Base-by-base conservation (phyloP, 495 filamentous ascomycete genomes). In the Neurospora africana region DNA sequence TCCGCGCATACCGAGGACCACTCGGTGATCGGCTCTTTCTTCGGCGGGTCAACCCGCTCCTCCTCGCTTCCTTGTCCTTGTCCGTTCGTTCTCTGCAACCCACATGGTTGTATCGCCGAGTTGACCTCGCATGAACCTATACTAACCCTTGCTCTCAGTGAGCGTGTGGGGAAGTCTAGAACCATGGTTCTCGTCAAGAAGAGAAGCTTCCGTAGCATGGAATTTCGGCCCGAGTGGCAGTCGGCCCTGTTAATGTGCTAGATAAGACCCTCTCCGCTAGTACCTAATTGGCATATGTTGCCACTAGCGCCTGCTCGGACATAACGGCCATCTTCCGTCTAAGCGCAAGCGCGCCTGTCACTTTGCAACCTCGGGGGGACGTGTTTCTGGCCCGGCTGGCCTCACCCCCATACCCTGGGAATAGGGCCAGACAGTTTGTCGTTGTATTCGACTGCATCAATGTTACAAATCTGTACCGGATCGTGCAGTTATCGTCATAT, bases 21-120 rank as follows among this genome's bases (percentile, higher is more conserved):
- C 43, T 74, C 76, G 78, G 78, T 79, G 73, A 79, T 74, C 74
- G 75, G 76, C 75, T 76, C 72, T 74, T 73, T 35, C 53, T 72
- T 11, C 44, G 33, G 70, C 77, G 77, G 77, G 71, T 68, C 73
- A 75, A 39, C 71, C 77, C 74, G 75, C 68, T 69, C 58, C 68
- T 43, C 69, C 71, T 39, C 53, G 6, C 27, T 33, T 61, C 53
- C 53, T 61, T 15, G 70, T 35, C 70, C 44, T 68, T 69, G 38
- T 70, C n/a, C 27, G n/a, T 70, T 13, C 41, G 27, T 47, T 7
- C 38, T 70, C 19, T 30, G 27, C 1, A 23, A 30, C 39, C 27
- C 38, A 33, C 40, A 70, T 58, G 69, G 41, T 61, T 61, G 53
- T 61, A 61, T 61, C 13, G 53, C 27, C 27, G 53, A 61, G 23